Conservation (phyloP, 306 rosid species). For the Cucumis melo region DNA sequence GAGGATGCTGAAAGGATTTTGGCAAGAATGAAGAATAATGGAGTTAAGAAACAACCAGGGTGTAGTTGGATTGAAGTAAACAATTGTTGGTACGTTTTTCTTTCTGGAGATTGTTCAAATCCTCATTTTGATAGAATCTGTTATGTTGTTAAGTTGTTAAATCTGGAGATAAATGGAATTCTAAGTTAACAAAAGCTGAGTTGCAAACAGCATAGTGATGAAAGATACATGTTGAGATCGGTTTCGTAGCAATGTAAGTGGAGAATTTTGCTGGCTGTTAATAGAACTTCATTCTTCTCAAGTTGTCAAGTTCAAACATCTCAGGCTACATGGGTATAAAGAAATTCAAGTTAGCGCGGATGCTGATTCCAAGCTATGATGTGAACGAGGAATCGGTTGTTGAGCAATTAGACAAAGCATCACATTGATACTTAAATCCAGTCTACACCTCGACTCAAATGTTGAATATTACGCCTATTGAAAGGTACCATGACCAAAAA, state of each 20-base stretch:
- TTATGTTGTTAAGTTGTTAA: slow-evolving; percentile 17
- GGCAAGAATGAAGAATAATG: slow-evolving; percentile 31
- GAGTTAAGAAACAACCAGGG: slow-evolving; percentile 52
- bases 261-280: background rate
- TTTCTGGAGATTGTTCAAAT: slow-evolving; percentile 33
- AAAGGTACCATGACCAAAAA: slow-evolving; percentile 8
- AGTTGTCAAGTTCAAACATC: background rate
- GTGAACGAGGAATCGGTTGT: background rate
- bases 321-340: background rate
- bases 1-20: slow-evolving; percentile 25
- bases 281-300: background rate
- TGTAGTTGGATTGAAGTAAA: slow-evolving; percentile 43
- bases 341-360: background rate
- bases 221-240: background rate
- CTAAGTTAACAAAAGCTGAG: slow-evolving; percentile 4
- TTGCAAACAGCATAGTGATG: background rate
- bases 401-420: background rate
- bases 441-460: background rate
- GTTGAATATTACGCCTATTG: background rate
- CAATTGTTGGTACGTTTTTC: slow-evolving; percentile 25
- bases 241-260: background rate
- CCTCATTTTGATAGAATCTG: slow-evolving; percentile 15
- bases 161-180: slow-evolving; percentile 16
- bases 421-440: background rate
- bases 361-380: background rate